A percentile compares a stretch with the other conserved stretches of the same genome.
Evolutionary conservation across 2,329 filamentous ascomycete genomes (phyloP).

Genomic region (Nemania abortiva): DNA sequence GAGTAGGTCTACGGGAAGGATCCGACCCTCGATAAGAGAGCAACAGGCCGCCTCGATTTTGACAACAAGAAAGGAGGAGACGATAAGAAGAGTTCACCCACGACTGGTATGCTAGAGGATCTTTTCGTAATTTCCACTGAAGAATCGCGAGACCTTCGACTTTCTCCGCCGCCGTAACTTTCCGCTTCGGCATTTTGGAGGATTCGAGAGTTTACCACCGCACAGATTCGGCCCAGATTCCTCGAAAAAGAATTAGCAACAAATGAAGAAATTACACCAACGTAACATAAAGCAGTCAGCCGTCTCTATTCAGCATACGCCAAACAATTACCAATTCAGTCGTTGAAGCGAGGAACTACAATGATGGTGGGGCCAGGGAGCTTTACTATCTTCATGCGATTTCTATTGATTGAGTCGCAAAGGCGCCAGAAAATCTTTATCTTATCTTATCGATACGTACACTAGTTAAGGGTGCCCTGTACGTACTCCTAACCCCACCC

Average conservation of each 20-base stretch:
- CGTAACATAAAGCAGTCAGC: background rate
- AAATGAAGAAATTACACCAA: background rate
- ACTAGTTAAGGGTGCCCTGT: no score
- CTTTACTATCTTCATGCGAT: background rate
- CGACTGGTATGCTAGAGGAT: constrained; percentile 40
- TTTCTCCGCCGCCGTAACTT: constrained; percentile 39
- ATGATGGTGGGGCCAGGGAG: constrained; percentile 10
- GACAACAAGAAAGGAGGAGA: background rate
- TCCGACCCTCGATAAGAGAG: background rate
- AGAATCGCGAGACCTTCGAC: constrained; percentile 38
- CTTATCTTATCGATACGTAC: constrained; percentile 44
- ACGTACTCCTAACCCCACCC: no score
- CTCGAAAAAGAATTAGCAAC: background rate
- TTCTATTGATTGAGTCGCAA: constrained; percentile 11
- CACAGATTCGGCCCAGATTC: background rate
- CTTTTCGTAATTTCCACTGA: constrained; percentile 41
- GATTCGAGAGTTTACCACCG: constrained; percentile 5
- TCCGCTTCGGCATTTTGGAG: constrained; percentile 38
- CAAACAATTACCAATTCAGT: background rate
- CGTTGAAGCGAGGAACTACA: constrained; percentile 1
- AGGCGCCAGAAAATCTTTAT: constrained; percentile 38
- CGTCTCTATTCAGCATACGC: background rate
- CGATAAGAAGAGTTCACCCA: constrained; percentile 13
- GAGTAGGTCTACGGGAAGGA: background rate
- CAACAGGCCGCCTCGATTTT: background rate